Conservation (phyloP, 2,329 filamentous ascomycete species). For the Aureobasidium sp. region DNA sequence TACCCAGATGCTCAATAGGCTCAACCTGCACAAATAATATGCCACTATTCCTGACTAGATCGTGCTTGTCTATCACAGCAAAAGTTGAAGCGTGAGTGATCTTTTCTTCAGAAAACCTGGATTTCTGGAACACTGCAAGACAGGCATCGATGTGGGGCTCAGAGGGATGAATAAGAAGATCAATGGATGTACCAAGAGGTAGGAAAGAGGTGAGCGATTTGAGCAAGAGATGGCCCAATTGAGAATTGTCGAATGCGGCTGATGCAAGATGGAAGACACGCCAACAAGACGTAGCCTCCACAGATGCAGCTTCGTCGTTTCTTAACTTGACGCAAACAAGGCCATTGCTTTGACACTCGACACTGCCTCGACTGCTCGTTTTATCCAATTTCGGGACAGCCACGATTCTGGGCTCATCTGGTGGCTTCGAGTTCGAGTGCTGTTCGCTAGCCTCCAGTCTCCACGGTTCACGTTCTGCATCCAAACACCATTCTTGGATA, state of each 20-base stretch:
- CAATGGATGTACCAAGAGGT: background rate
- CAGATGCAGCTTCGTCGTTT: background rate
- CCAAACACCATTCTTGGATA: background rate
- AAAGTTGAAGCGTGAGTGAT: background rate
- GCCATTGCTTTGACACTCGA: background rate
- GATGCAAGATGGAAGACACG: slow-evolving; percentile 4
- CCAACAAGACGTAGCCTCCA: background rate
- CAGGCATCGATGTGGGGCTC: background rate
- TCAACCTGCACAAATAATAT: background rate
- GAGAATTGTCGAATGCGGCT: background rate
- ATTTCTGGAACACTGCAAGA: background rate
- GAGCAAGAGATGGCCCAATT: background rate
- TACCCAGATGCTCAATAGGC: background rate
- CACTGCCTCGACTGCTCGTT: background rate
- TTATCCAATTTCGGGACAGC: background rate
- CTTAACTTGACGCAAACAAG: slow-evolving; percentile 2
- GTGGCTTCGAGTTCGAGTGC: background rate
- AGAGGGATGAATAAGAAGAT: slow-evolving; percentile 1
- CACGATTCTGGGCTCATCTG: background rate
- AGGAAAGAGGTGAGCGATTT: background rate
- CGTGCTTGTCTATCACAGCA: background rate
- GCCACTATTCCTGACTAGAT: background rate
- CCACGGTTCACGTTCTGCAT: slow-evolving; percentile 1
- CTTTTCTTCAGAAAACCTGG: background rate
- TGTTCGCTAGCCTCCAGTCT: slow-evolving; percentile 10